Evolutionary conservation across 129 eudicot species (phyloP).

Genomic region (Centella asiatica): DNA sequence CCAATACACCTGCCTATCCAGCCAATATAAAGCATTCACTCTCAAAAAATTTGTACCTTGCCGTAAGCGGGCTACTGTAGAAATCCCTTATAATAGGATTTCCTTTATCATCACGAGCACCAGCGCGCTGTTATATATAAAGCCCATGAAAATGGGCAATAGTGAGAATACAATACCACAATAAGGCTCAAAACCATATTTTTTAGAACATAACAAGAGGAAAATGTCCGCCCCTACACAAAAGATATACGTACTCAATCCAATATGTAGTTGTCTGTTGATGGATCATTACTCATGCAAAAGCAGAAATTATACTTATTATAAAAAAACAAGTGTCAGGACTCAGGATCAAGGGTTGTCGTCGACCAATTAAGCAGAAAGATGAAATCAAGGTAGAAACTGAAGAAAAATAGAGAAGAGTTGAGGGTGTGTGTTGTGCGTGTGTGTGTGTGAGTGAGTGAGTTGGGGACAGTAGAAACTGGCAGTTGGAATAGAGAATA

Average conservation of each 20-base stretch:
- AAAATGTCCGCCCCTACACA: background rate
- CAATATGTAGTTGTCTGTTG: too few species aligned
- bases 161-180: background rate
- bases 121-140: slow-evolving; percentile 55
- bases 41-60: slow-evolving; percentile 46
- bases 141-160: background rate
- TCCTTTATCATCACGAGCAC: slow-evolving; percentile 93
- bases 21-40: background rate
- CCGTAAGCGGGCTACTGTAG: slow-evolving; percentile 88
- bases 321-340: too few species aligned
- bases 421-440: too few species aligned
- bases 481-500: too few species aligned
- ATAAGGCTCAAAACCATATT: background rate
- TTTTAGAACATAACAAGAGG: background rate
- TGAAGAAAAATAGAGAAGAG: too few species aligned
- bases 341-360: too few species aligned
- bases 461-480: too few species aligned
- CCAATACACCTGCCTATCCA: slow-evolving; percentile 1
- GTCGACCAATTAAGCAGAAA: too few species aligned
- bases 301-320: too few species aligned
- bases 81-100: slow-evolving; percentile 76
- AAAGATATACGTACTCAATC: background rate
- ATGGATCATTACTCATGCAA: too few species aligned
- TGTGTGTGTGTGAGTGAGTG: too few species aligned
- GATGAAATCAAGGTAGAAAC: too few species aligned